These are phyloP conservation scores for Epichloe elymi DNA, from an alignment of 2,329 filamentous ascomycete species.

Conservation along the genomic window DNA sequence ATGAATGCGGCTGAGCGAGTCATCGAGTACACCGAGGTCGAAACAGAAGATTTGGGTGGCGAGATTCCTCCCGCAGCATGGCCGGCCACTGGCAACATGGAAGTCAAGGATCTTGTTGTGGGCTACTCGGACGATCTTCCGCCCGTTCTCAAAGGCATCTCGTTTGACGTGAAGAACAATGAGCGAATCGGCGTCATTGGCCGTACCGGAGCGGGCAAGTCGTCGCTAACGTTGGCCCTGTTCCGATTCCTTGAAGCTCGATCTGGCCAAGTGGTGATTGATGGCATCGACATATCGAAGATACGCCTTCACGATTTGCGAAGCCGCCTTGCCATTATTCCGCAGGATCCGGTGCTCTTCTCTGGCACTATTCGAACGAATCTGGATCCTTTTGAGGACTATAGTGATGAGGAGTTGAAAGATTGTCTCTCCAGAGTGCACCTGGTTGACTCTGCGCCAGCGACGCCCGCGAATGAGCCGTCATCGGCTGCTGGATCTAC, in stretches of 20 bases:
- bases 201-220: conserved; percentile 67
- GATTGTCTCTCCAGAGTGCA: conserved; percentile 60
- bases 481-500: conserved; percentile 22
- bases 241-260: conserved; percentile 65
- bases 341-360: conserved; percentile 69
- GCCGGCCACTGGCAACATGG: conserved; percentile 60
- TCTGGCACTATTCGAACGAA: conserved; percentile 66
- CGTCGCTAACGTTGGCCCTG: conserved; percentile 58
- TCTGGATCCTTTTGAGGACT: conserved; percentile 62
- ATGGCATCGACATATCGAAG: conserved; percentile 61
- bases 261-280: conserved; percentile 54
- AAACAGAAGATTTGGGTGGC: conserved; percentile 53
- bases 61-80: conserved; percentile 53
- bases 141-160: conserved; percentile 55
- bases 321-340: conserved; percentile 67
- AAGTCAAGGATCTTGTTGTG: conserved; percentile 61
- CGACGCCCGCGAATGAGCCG: conserved; percentile 26
- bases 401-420: conserved; percentile 53
- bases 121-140: conserved; percentile 59
- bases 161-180: conserved; percentile 51
- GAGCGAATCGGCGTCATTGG: conserved; percentile 67
- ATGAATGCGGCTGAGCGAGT: conserved; percentile 71
- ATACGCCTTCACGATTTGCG: conserved; percentile 58
- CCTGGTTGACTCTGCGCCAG: conserved; percentile 35
- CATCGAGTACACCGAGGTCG: conserved; percentile 58